These are phyloP conservation scores for Clarkia xantiana DNA, from an alignment of 345 rosid species.

Conservation along the genomic window DNA sequence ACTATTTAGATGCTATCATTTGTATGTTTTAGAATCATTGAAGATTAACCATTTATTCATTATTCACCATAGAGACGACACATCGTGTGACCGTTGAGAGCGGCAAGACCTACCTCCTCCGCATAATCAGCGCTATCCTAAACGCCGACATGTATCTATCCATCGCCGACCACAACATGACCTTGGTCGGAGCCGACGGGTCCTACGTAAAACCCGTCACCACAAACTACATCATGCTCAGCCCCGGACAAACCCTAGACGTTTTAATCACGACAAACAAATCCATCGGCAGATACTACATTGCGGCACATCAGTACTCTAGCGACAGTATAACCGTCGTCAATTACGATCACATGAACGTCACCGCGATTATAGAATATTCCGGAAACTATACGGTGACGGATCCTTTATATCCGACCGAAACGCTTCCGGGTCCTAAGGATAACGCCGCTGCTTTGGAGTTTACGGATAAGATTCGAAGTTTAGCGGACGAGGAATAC, in stretches of 20 bases:
- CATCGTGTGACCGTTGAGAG: background rate
- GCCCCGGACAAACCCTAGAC: constrained; percentile 15
- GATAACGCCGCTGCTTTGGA: constrained; percentile 2
- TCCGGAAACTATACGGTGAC: background rate
- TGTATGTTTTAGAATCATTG: too few species aligned
- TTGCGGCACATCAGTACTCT: constrained; percentile 9
- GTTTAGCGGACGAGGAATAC: constrained; percentile 10
- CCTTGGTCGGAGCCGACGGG: constrained; percentile 13
- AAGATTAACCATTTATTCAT: background rate
- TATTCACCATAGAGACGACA: background rate
- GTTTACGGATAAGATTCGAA: constrained; percentile 4
- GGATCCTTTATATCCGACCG: background rate
- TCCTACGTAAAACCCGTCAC: constrained; percentile 12
- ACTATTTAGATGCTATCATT: too few species aligned
- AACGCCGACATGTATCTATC: constrained; percentile 11
- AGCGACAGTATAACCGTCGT: constrained; percentile 3
- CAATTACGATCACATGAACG: constrained; percentile 12
- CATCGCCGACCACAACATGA: constrained; percentile 11
- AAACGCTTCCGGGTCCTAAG: constrained; percentile 2
- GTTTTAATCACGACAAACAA: constrained; percentile 14
- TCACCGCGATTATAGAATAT: constrained; percentile 11
- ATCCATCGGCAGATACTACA: constrained; percentile 6
- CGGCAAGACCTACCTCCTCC: constrained; percentile 11
- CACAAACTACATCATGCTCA: constrained; percentile 5
- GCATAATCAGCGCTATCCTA: constrained; percentile 13